phyloP scores from a whole-genome alignment of 352 stramenopile species.

The Pythium rhizo-oryzae region DNA sequence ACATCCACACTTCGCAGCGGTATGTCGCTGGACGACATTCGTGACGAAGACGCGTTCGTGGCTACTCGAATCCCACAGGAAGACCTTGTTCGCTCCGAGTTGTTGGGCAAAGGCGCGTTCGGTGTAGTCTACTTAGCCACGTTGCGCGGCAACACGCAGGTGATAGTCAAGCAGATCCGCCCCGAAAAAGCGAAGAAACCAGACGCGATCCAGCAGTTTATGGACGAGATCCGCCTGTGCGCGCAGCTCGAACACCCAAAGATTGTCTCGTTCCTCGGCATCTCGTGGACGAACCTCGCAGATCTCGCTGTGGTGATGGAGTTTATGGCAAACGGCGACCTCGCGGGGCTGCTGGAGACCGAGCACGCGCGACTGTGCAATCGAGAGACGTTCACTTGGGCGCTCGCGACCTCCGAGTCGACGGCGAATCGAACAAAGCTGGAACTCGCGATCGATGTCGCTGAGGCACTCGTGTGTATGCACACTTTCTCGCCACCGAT shows the following conservation, averaged over 20 bases:
- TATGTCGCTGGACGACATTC: conserved; percentile 49
- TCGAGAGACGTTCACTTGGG: conserved; percentile 6
- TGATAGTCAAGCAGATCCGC: conserved; percentile 58
- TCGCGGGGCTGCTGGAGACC: conserved; percentile 25
- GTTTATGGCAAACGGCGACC: conserved; percentile 44
- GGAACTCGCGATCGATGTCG: conserved; percentile 33
- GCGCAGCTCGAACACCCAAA: conserved; percentile 39
- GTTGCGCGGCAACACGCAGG: conserved; percentile 31
- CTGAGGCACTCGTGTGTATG: conserved; percentile 41
- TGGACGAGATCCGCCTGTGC: conserved; percentile 56
- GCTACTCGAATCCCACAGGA: conserved; percentile 52
- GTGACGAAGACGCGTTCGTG: conserved; percentile 48
- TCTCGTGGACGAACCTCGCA: conserved; percentile 40
- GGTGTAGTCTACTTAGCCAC: conserved; percentile 52
- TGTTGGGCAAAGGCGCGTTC: conserved; percentile 57
- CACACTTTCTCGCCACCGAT: conserved; percentile 33
- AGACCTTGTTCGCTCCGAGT: conserved; percentile 36
- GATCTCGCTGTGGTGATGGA: conserved; percentile 39
- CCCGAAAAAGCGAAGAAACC: conserved; percentile 49
- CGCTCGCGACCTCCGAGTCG: conserved; percentile 12
- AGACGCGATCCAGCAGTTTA: conserved; percentile 45
- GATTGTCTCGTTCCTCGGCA: conserved; percentile 47
- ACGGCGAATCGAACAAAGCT: conserved; percentile 29
- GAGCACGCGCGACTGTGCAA: conserved; percentile 1
- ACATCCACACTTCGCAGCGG: not conserved